phyloP scores from a whole-genome alignment of 192 early-diverging fungal species.

The Geranomyces michiganensis region DNA sequence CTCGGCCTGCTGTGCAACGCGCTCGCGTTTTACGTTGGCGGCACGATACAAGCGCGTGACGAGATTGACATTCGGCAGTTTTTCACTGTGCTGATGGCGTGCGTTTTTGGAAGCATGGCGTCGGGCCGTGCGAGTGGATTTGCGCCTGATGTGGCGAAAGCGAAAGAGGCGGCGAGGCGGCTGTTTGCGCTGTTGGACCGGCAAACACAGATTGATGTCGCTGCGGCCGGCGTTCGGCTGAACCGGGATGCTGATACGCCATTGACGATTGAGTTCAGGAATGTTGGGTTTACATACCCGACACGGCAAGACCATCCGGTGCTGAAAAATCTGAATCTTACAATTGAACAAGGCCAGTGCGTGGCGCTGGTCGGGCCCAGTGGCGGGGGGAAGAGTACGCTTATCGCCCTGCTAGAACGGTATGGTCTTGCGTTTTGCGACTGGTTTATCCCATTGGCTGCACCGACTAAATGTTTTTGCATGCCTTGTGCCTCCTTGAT shows the following conservation, averaged over 20 bases:
- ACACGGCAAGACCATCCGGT: slow-evolving; percentile 55
- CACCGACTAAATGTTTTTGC: not conserved
- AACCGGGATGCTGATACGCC: no score
- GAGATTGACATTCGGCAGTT: slow-evolving; percentile 51
- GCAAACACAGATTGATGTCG: slow-evolving; percentile 42
- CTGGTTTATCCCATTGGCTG: not conserved
- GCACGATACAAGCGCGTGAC: slow-evolving; percentile 50
- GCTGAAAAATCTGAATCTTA: slow-evolving; percentile 32
- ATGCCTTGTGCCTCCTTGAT: slow-evolving; percentile 57
- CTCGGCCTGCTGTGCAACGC: slow-evolving; percentile 71
- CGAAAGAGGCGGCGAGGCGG: slow-evolving; percentile 40
- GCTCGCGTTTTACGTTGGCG: slow-evolving; percentile 20
- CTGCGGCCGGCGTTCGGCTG: slow-evolving; percentile 22
- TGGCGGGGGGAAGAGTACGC: slow-evolving; percentile 74
- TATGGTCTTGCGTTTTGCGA: slow-evolving; percentile 56
- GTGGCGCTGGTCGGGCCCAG: slow-evolving; percentile 87
- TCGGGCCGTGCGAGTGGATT: slow-evolving; percentile 30
- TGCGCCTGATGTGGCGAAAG: slow-evolving; percentile 37
- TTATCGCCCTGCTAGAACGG: slow-evolving; percentile 61
- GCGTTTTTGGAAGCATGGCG: slow-evolving; percentile 43
- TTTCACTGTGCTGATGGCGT: slow-evolving; percentile 75
- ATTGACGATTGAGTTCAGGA: slow-evolving; percentile 45
- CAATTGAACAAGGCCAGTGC: slow-evolving; percentile 63
- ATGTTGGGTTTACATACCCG: slow-evolving; percentile 51
- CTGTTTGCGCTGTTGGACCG: slow-evolving; percentile 49